Evolutionary conservation across 495 filamentous ascomycete species (phyloP).

Genomic region (Xylaria telfairii): DNA sequence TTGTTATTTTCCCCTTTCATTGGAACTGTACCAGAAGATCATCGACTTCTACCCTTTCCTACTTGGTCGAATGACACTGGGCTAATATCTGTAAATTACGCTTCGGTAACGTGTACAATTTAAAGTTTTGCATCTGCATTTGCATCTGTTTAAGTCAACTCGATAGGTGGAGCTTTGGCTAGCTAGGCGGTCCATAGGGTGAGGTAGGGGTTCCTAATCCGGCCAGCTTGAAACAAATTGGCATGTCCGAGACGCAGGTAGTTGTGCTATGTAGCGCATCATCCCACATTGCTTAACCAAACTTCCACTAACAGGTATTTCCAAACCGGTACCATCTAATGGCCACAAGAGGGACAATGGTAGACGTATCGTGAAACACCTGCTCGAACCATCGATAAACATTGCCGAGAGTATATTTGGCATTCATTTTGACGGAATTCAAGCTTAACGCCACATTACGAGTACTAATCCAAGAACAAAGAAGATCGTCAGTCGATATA

Average conservation of each 20-base stretch:
- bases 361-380: background rate
- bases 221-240: constrained; percentile 19
- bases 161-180: background rate
- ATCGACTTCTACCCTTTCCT: background rate
- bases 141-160: background rate
- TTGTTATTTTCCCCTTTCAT: background rate
- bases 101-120: background rate
- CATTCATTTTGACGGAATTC: background rate
- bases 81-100: background rate
- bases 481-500: background rate
- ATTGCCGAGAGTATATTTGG: background rate
- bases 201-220: constrained; percentile 19
- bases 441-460: background rate
- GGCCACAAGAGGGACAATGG: background rate
- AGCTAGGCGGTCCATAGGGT: background rate
- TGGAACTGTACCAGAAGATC: background rate
- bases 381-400: background rate
- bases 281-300: constrained; percentile 12
- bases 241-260: background rate
- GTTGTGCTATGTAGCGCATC: constrained; percentile 10
- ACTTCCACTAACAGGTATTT: background rate
- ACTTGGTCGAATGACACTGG: too few relatives aligned
- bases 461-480: too few relatives aligned
- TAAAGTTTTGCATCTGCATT: background rate
- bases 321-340: background rate